phyloP scores from a whole-genome alignment of 331 rosid species.

The Pyrus hybrid region DNA sequence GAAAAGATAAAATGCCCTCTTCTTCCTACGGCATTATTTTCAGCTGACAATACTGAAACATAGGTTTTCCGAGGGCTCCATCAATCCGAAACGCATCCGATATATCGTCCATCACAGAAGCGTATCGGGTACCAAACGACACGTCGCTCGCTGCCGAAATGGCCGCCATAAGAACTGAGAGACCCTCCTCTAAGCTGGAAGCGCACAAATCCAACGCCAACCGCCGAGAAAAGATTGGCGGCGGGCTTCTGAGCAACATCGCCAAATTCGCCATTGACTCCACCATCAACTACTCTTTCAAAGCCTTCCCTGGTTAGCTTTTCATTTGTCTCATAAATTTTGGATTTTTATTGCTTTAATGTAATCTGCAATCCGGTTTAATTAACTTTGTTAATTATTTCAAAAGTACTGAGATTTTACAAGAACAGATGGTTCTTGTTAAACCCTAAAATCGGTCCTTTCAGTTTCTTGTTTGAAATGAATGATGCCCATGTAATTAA shows the following conservation, averaged over 20 bases:
- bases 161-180: constrained; percentile 1
- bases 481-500: background rate
- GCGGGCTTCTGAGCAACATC: constrained; percentile 27
- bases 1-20: no score
- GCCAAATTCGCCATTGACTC: constrained; percentile 56
- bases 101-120: background rate
- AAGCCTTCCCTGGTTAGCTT: constrained; percentile 39
- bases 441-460: background rate
- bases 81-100: background rate
- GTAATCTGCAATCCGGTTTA: background rate
- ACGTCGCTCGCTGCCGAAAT: background rate
- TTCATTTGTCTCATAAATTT: background rate
- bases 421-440: background rate
- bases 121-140: background rate
- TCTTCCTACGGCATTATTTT: background rate
- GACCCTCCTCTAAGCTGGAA: background rate
- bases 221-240: constrained; percentile 11
- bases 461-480: no score
- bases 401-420: background rate
- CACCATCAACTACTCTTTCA: constrained; percentile 38
- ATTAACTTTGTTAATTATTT: no score
- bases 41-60: background rate
- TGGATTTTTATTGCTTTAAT: background rate
- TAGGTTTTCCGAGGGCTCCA: background rate
- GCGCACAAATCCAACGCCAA: background rate